These are phyloP conservation scores for Poronia punctata DNA, from an alignment of 495 filamentous ascomycete genomes.

Conservation along the genomic window DNA sequence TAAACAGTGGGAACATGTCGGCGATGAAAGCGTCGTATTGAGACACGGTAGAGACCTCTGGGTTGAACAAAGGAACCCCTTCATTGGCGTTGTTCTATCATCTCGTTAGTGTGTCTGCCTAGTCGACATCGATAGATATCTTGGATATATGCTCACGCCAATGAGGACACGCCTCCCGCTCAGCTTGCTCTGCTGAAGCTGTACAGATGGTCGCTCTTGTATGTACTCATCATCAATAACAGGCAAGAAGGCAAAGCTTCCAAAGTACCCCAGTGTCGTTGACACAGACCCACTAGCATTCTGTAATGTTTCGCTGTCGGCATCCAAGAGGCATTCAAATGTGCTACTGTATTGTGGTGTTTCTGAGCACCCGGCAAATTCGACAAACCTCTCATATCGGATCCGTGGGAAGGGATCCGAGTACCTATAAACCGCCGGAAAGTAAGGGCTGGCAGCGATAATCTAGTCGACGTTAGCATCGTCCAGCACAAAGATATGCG, in stretches of 20 bases:
- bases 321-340: conserved; percentile 25
- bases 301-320: conserved; percentile 44
- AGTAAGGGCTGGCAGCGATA: conserved; percentile 15
- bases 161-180: conserved; percentile 21
- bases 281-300: conserved; percentile 42
- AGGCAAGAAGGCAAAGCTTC: conserved; percentile 56
- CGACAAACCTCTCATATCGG: conserved; percentile 49
- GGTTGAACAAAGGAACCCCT: conserved; percentile 18
- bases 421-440: conserved; percentile 26
- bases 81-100: conserved; percentile 24
- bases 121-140: neutral
- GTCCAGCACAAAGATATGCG: conserved; percentile 12
- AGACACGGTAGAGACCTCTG: conserved; percentile 10
- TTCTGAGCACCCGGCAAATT: conserved; percentile 41
- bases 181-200: conserved; percentile 41
- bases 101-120: conserved; percentile 1
- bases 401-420: conserved; percentile 42
- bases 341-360: conserved; percentile 4
- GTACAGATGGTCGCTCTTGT: conserved; percentile 43
- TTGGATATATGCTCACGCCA: conserved; percentile 14
- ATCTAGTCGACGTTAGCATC: conserved; percentile 15
- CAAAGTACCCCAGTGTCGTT: conserved; percentile 22
- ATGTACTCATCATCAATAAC: conserved; percentile 57
- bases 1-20: conserved; percentile 13
- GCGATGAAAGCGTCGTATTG: conserved; percentile 16